phyloP scores from a whole-genome alignment of 345 rosid genomes.

The Acer yangbiense region DNA sequence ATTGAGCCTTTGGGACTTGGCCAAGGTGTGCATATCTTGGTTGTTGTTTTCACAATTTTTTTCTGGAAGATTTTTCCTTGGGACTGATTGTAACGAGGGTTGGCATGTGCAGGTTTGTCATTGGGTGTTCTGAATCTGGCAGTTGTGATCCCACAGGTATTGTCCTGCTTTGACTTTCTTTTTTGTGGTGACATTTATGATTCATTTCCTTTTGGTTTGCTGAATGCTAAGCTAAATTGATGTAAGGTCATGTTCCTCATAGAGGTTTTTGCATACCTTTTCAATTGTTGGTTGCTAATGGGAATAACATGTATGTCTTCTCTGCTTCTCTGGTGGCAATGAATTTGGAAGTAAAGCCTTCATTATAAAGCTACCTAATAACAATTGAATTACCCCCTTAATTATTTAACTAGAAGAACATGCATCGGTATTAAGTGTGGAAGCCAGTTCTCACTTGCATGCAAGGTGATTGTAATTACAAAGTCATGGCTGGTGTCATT shows the following conservation, averaged over 20 bases:
- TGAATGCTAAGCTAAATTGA: constrained; percentile 7
- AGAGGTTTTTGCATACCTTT: neutral
- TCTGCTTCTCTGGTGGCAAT: neutral
- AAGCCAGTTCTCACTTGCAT: neutral
- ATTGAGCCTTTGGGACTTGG: constrained; percentile 93
- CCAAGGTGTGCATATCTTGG: constrained; percentile 60
- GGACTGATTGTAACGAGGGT: constrained; percentile 22
- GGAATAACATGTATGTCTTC: neutral
- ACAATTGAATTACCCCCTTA: neutral
- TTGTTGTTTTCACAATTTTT: constrained; percentile 14
- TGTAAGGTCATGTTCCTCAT: neutral
- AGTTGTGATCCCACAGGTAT: constrained; percentile 93
- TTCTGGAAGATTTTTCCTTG: constrained; percentile 16
- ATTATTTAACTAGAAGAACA: neutral
- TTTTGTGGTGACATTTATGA: neutral
- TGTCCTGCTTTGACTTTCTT: constrained; percentile 3
- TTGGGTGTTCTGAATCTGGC: constrained; percentile 97
- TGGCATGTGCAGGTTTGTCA: constrained; percentile 71
- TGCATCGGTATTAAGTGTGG: neutral
- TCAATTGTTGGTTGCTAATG: neutral
- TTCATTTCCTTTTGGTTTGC: neutral
- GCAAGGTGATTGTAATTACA: neutral
- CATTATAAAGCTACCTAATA: neutral
- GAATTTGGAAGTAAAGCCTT: neutral
- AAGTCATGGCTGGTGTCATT: neutral